These are phyloP conservation scores for Lipomyces lipofer DNA, from an alignment of 805 yeast species.

Conservation along the genomic window DNA sequence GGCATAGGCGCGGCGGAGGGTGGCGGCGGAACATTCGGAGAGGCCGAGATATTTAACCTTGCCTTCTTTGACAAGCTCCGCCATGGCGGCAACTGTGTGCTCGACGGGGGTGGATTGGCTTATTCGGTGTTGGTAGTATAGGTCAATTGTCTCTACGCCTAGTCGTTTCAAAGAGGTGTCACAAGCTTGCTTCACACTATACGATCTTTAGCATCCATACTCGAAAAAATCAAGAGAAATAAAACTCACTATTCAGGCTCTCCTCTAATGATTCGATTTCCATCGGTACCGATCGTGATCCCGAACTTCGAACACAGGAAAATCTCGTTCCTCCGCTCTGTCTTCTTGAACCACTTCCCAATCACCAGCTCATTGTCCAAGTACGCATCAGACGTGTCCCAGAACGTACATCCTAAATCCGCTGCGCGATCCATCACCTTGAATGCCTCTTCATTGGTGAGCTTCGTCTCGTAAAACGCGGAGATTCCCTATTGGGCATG, in stretches of 20 bases:
- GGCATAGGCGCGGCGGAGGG: constrained; percentile 59
- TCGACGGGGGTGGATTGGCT: constrained; percentile 59
- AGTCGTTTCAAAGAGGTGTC: constrained; percentile 20
- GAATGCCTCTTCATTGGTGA: constrained; percentile 49
- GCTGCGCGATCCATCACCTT: constrained; percentile 53
- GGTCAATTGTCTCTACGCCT: constrained; percentile 42
- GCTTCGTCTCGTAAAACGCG: constrained; percentile 16
- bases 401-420: constrained; percentile 49
- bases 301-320: constrained; percentile 66
- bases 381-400: constrained; percentile 73
- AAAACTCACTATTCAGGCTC: constrained; percentile 27
- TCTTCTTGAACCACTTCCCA: constrained; percentile 51
- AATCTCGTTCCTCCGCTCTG: constrained; percentile 51
- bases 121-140: constrained; percentile 74
- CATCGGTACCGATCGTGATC: constrained; percentile 38
- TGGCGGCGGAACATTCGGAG: constrained; percentile 66
- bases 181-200: constrained; percentile 14
- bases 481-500: constrained; percentile 24
- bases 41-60: constrained; percentile 69
- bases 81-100: constrained; percentile 56
- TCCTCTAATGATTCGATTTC: constrained; percentile 34
- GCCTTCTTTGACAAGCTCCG: constrained; percentile 62
- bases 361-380: constrained; percentile 58
- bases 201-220: no score
- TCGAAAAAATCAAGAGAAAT: no score